These are phyloP conservation scores for Sechiopsis laciniata DNA, from an alignment of 306 rosid species.

Conservation along the genomic window DNA sequence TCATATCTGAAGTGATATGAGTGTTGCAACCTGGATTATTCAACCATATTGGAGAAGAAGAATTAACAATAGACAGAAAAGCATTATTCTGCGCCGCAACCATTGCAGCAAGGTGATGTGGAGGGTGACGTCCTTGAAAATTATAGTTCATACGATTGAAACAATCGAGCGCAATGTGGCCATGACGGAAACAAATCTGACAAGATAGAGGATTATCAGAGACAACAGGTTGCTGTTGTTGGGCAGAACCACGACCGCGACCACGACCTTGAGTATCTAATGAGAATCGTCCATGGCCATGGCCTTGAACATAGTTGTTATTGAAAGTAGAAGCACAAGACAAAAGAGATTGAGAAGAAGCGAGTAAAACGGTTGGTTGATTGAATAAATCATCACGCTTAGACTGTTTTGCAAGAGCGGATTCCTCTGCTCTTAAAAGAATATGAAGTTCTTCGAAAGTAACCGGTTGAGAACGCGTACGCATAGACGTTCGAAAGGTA, in stretches of 20 bases:
- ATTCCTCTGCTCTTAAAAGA: conserved; percentile 9
- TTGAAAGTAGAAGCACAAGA: conserved; percentile 8
- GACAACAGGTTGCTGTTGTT: neutral
- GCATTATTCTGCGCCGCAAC: conserved; percentile 13
- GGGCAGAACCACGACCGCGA: neutral
- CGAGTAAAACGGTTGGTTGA: neutral
- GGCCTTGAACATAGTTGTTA: neutral
- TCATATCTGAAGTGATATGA: neutral
- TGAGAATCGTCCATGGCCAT: neutral
- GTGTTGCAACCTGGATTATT: neutral
- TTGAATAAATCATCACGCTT: neutral
- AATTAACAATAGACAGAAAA: neutral
- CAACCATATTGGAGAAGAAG: conserved; percentile 1
- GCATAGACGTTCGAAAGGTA: conserved; percentile 11
- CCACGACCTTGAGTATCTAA: conserved; percentile 1
- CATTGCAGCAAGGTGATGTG: conserved; percentile 12
- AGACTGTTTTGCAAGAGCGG: neutral
- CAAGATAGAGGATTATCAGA: neutral
- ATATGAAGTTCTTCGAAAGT: conserved; percentile 12
- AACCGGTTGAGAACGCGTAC: conserved; percentile 4
- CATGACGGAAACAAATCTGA: conserved; percentile 11
- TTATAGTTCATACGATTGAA: conserved; percentile 14
- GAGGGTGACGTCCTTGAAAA: conserved; percentile 14
- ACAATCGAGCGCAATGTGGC: conserved; percentile 9
- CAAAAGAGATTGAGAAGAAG: neutral